Conservation (phyloP, 129 eudicot species). For the Artemisia annua region DNA sequence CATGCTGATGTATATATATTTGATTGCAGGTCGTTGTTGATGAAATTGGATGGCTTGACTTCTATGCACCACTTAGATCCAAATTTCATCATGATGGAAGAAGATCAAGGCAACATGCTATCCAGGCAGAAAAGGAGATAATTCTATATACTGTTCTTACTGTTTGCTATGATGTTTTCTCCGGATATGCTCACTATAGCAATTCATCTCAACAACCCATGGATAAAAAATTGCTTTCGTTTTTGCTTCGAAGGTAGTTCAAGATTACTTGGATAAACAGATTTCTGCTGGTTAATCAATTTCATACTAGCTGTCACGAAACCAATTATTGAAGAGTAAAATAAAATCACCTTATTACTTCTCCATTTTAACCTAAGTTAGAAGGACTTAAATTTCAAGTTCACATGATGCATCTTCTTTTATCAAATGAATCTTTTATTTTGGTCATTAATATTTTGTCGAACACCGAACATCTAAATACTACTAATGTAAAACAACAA, state of each 20-base stretch:
- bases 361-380: neutral
- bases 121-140: constrained; percentile 68
- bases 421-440: neutral
- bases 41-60: constrained; percentile 84
- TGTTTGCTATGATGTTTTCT: constrained; percentile 66
- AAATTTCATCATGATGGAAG: constrained; percentile 48
- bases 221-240: constrained; percentile 50
- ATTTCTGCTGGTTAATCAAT: neutral
- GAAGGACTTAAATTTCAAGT: neutral
- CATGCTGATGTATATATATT: constrained; percentile 2
- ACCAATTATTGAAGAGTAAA: neutral
- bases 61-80: constrained; percentile 54
- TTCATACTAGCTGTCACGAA: neutral
- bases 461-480: neutral
- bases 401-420: neutral
- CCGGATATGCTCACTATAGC: constrained; percentile 70
- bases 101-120: constrained; percentile 54
- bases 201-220: constrained; percentile 60
- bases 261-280: neutral
- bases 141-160: constrained; percentile 60
- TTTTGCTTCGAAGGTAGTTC: constrained; percentile 67
- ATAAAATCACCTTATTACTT: neutral
- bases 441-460: neutral
- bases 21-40: constrained; percentile 65
- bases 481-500: neutral